Percentiles rank a stretch among this genome's conserved stretches.
These are phyloP conservation scores for Amaranthus tricolor DNA, from an alignment of 179 eudicot species.

Conservation along the genomic window DNA sequence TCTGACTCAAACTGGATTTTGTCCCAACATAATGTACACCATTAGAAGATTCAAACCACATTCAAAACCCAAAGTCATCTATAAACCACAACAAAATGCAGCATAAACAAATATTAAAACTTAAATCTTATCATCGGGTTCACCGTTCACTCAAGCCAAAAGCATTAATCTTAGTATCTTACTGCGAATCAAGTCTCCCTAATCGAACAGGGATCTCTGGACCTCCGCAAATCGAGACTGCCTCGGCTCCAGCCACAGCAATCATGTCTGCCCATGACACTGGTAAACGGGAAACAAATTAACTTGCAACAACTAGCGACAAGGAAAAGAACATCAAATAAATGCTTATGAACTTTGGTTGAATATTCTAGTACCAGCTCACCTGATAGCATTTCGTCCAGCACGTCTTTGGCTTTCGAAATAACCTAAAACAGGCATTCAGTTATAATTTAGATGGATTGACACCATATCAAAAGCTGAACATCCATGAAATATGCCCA, in stretches of 20 bases:
- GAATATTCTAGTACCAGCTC: conserved; percentile 3
- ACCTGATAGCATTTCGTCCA: conserved; percentile 67
- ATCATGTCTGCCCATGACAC: conserved; percentile 97
- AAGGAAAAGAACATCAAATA: neutral
- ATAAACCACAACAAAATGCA: neutral
- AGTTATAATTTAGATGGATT: conserved; percentile 41
- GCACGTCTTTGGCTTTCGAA: conserved; percentile 67
- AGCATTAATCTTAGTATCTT: conserved; percentile 22
- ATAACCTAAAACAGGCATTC: conserved; percentile 60
- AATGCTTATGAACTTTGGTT: conserved; percentile 9
- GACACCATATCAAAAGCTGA: conserved; percentile 22
- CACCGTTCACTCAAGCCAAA: neutral
- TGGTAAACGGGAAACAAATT: conserved; percentile 23
- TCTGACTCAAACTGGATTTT: neutral
- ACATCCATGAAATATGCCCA: conserved; percentile 21
- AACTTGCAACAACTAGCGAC: conserved; percentile 15
- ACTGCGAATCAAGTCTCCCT: conserved; percentile 84
- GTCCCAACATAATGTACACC: neutral
- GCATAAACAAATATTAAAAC: neutral
- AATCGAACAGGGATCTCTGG: conserved; percentile 65
- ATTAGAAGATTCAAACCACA: neutral
- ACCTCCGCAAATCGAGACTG: conserved; percentile 87
- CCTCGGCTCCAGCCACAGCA: conserved; percentile 93
- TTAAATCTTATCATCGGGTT: neutral
- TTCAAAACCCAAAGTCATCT: neutral